Conservation (phyloP, 805 yeast species). For the Wickerhamomyces subpelliculosus region DNA sequence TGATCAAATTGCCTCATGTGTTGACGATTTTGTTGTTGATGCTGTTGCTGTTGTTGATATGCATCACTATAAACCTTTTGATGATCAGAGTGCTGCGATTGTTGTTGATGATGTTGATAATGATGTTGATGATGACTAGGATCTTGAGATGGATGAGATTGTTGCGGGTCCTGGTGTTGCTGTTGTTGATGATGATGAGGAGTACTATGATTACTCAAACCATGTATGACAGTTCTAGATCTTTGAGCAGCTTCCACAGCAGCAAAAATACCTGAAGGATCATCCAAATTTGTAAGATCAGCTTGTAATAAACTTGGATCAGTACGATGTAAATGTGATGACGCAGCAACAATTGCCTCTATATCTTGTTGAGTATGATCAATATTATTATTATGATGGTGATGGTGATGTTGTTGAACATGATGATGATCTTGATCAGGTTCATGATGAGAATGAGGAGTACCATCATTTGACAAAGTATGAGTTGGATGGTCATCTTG, state of each 20-base stretch:
- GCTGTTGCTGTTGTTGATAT: conserved; percentile 5
- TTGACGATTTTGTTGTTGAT: background rate
- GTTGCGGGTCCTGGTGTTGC: conserved; percentile 11
- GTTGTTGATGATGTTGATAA: conserved; percentile 4
- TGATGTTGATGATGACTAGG: conserved; percentile 7
- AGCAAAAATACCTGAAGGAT: conserved; percentile 32
- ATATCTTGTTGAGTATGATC: conserved; percentile 2
- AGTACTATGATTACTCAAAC: conserved; percentile 9
- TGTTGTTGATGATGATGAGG: conserved; percentile 16
- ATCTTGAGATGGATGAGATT: conserved; percentile 4
- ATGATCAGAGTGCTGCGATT: background rate
- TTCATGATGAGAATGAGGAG: background rate
- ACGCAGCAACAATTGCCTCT: conserved; percentile 1
- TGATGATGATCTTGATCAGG: background rate
- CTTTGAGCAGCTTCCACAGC: conserved; percentile 53
- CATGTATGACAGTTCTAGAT: conserved; percentile 1
- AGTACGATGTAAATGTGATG: conserved; percentile 8
- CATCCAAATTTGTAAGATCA: conserved; percentile 18
- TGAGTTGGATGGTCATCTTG: too few species aligned
- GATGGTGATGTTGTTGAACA: conserved; percentile 5
- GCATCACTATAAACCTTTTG: conserved; percentile 2
- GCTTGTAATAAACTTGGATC: conserved; percentile 14
- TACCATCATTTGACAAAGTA: too few species aligned
- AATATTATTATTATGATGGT: background rate
- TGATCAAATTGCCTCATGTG: conserved; percentile 13